These are phyloP conservation scores for Esteya vermicola DNA, from an alignment of 2,329 filamentous ascomycete genomes.

Conservation along the genomic window DNA sequence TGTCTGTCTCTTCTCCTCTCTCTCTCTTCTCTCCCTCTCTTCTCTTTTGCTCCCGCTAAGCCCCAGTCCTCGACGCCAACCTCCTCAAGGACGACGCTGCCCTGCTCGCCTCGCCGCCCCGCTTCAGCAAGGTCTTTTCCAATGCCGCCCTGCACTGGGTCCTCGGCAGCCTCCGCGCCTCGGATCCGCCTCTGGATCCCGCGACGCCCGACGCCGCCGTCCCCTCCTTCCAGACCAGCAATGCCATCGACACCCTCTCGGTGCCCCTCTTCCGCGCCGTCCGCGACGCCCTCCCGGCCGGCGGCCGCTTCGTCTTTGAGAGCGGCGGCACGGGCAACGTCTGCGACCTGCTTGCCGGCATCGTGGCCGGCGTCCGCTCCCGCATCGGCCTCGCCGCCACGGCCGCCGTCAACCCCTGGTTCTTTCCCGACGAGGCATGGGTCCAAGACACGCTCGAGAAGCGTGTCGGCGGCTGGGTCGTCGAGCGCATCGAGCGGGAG, in stretches of 20 bases:
- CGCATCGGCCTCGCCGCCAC: conserved; percentile 36
- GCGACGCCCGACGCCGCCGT: no score
- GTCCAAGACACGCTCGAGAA: conserved; percentile 27
- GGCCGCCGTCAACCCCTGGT: conserved; percentile 47
- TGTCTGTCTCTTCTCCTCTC: background rate
- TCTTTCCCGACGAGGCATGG: conserved; percentile 54
- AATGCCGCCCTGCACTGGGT: conserved; percentile 58
- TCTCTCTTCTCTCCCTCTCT: background rate
- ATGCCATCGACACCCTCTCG: no score
- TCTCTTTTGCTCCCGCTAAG: background rate
- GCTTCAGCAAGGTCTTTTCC: conserved; percentile 45
- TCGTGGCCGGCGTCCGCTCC: conserved; percentile 37
- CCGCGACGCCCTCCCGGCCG: conserved; percentile 34
- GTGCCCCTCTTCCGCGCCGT: conserved; percentile 39
- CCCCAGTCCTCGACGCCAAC: conserved; percentile 31
- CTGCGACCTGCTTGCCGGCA: conserved; percentile 43
- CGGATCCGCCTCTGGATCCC: no score
- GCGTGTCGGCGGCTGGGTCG: conserved; percentile 29
- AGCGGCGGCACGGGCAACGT: conserved; percentile 61
- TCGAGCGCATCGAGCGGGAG: conserved; percentile 44
- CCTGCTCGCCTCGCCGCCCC: conserved; percentile 21
- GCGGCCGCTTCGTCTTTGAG: conserved; percentile 50
- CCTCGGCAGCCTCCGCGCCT: no score
- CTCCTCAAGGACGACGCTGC: conserved; percentile 19
- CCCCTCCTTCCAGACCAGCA: no score